A percentile compares a stretch with the other conserved stretches of the same genome.
phyloP scores from a whole-genome alignment of 257 asterid genomes.

The Misopates orontium region DNA sequence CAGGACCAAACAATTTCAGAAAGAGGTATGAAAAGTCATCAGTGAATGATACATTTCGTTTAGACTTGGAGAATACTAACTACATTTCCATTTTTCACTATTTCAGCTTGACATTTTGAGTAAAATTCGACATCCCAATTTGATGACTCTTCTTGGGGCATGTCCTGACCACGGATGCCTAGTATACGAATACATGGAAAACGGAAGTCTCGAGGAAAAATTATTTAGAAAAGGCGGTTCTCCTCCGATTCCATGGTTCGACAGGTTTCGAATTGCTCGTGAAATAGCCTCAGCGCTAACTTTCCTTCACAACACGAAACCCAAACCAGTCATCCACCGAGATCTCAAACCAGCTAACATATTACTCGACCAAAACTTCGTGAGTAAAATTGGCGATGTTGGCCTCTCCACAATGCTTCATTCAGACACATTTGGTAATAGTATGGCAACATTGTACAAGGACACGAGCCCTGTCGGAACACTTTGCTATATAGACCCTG shows the following conservation, averaged over 20 bases:
- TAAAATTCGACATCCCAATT: slow-evolving; percentile 55
- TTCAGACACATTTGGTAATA: slow-evolving; percentile 20
- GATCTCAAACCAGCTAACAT: slow-evolving; percentile 65
- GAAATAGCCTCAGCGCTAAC: slow-evolving; percentile 61
- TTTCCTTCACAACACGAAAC: slow-evolving; percentile 58
- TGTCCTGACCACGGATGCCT: slow-evolving; percentile 59
- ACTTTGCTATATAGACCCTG: slow-evolving; percentile 63
- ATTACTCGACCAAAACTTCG: slow-evolving; percentile 50
- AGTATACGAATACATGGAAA: slow-evolving; percentile 63
- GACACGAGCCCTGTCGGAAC: slow-evolving; percentile 58
- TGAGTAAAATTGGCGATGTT: slow-evolving; percentile 63
- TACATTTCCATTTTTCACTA: neutral
- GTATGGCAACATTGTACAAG: slow-evolving; percentile 28
- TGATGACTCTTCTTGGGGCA: slow-evolving; percentile 63
- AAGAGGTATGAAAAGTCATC: slow-evolving; percentile 41
- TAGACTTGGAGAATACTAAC: neutral
- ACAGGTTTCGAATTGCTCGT: slow-evolving; percentile 54
- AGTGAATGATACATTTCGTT: neutral
- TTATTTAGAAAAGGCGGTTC: slow-evolving; percentile 40
- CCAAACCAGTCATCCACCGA: slow-evolving; percentile 55
- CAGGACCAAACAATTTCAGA: slow-evolving; percentile 52
- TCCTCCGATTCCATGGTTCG: slow-evolving; percentile 57
- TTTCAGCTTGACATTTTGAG: slow-evolving; percentile 63
- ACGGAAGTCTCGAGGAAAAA: slow-evolving; percentile 62
- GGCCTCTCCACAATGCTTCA: slow-evolving; percentile 55